Conservation (phyloP, 495 filamentous ascomycete genomes). For the Diplogelasinospora grovesii region DNA sequence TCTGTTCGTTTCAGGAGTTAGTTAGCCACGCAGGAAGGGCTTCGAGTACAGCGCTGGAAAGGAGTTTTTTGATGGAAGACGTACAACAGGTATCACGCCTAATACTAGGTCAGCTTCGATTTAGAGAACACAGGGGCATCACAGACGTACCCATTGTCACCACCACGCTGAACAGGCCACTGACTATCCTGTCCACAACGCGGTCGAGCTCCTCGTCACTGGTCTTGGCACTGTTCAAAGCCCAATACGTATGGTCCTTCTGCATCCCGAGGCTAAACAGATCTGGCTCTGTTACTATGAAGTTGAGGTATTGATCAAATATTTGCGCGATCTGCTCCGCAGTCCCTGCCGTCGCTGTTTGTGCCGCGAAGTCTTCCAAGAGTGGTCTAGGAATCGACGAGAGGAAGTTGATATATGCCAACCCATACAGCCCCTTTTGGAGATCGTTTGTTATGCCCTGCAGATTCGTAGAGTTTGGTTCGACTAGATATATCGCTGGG, state of each 20-base stretch:
- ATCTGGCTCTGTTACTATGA: conserved; percentile 92
- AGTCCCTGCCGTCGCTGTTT: conserved; percentile 76
- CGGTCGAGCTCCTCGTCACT: conserved; percentile 84
- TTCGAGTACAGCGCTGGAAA: not conserved
- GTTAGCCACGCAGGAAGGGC: not conserved
- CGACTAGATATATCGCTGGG: conserved; percentile 90
- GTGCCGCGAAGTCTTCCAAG: conserved; percentile 89
- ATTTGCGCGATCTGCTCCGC: conserved; percentile 86
- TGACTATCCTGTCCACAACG: conserved; percentile 84
- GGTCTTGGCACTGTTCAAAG: conserved; percentile 85
- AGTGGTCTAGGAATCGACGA: conserved; percentile 88
- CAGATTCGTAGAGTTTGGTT: conserved; percentile 76
- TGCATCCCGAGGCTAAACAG: conserved; percentile 90
- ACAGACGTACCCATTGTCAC: conserved; percentile 79
- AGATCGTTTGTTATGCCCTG: conserved; percentile 82
- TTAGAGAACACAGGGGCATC: not conserved
- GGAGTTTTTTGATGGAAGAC: conserved; percentile 6
- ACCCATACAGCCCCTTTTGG: conserved; percentile 79
- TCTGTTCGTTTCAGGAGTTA: conserved; percentile 27
- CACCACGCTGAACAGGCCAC: conserved; percentile 89
- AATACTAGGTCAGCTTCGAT: conserved; percentile 2
- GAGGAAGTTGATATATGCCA: conserved; percentile 95
- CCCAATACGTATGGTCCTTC: conserved; percentile 80
- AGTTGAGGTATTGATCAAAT: conserved; percentile 97
- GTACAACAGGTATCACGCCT: conserved; percentile 77